Evolutionary conservation across 805 yeast genomes (phyloP).

Genomic region (Pichia heedii): DNA sequence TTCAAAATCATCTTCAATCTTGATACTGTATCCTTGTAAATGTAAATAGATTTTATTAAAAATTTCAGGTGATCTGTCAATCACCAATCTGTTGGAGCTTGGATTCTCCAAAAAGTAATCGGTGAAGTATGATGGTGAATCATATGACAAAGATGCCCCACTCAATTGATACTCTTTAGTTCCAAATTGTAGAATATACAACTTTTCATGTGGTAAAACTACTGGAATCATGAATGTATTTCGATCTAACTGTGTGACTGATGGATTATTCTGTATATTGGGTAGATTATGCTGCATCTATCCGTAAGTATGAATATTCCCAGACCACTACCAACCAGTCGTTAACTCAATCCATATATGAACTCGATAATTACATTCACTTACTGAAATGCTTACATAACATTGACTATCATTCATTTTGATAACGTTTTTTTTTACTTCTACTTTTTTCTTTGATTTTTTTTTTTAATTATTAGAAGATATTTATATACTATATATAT

Average conservation of each 20-base stretch:
- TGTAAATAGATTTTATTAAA: constrained; percentile 63
- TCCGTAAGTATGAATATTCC: too few relatives aligned
- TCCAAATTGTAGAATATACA: constrained; percentile 68
- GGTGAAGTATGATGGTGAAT: constrained; percentile 85
- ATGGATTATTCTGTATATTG: too few relatives aligned
- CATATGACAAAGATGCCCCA: constrained; percentile 80
- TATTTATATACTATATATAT: not conserved
- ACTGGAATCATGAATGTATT: constrained; percentile 30
- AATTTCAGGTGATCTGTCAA: constrained; percentile 66
- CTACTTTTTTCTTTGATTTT: not conserved
- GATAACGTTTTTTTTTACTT: too few relatives aligned
- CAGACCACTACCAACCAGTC: too few relatives aligned
- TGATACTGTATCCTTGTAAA: constrained; percentile 70
- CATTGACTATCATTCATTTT: too few relatives aligned
- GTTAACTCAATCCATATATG: too few relatives aligned
- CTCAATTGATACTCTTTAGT: constrained; percentile 50
- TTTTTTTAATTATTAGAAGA: not conserved
- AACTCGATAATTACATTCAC: too few relatives aligned
- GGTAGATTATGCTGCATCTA: too few relatives aligned
- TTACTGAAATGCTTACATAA: too few relatives aligned
- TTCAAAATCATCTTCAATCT: constrained; percentile 49
- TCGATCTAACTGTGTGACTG: too few relatives aligned
- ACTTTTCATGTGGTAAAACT: constrained; percentile 57
- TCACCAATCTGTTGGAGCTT: constrained; percentile 35
- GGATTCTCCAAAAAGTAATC: constrained; percentile 42